Conservation (phyloP, 495 filamentous ascomycete genomes). For the Tuber aestivum region DNA sequence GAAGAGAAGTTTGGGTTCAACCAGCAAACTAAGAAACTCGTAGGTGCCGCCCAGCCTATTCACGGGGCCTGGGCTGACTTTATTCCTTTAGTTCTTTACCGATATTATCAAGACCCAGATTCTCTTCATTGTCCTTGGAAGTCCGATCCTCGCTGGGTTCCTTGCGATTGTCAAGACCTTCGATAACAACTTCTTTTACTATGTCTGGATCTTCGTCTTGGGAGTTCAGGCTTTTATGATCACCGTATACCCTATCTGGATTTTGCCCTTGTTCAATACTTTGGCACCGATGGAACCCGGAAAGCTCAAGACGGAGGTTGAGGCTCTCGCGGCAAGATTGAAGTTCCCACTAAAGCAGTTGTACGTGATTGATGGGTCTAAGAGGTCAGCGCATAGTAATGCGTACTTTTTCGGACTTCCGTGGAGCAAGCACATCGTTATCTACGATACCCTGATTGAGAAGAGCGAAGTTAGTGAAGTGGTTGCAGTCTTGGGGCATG, state of each 20-base stretch:
- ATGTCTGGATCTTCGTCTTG: constrained; percentile 88
- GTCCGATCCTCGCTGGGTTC: constrained; percentile 83
- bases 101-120: constrained; percentile 89
- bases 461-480: constrained; percentile 88
- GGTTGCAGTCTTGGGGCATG: constrained; percentile 88
- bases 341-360: constrained; percentile 87
- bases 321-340: constrained; percentile 73
- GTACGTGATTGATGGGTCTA: constrained; percentile 95
- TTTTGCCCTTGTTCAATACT: constrained; percentile 97
- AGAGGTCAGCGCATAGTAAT: constrained; percentile 93
- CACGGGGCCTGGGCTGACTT: constrained; percentile 5
- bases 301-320: constrained; percentile 76
- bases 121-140: constrained; percentile 68
- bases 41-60: neutral
- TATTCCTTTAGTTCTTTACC: constrained; percentile 57
- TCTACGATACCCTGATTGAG: constrained; percentile 95
- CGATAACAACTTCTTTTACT: constrained; percentile 90
- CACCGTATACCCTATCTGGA: constrained; percentile 90
- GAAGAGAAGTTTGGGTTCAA: constrained; percentile 99
- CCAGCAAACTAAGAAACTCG: constrained; percentile 80
- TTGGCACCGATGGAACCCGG: constrained; percentile 86
- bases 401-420: constrained; percentile 97
- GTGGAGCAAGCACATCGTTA: constrained; percentile 99
- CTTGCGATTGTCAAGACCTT: constrained; percentile 87
- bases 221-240: constrained; percentile 86